phyloP scores from a whole-genome alignment of 768 basidiomycete species.

The Phlebiopsis gigantea region DNA sequence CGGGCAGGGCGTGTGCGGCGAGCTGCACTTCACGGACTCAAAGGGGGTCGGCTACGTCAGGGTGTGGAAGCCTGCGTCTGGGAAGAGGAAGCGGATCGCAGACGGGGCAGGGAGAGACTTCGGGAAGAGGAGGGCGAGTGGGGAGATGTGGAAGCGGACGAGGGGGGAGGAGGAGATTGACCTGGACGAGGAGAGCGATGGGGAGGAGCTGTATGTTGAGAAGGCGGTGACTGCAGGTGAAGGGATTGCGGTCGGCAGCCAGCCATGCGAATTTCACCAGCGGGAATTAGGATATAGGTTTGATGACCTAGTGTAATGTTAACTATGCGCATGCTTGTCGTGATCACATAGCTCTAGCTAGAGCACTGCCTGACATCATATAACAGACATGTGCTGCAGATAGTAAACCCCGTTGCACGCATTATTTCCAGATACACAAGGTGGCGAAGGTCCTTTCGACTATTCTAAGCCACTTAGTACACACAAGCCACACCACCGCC shows the following conservation, averaged over 20 bases:
- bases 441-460: too few relatives aligned
- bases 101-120: not conserved
- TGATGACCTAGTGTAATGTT: not conserved
- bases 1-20: slow-evolving; percentile 62
- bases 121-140: not conserved
- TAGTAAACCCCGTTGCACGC: too few relatives aligned
- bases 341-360: too few relatives aligned
- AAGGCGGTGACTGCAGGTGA: slow-evolving; percentile 24
- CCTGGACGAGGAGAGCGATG: not conserved
- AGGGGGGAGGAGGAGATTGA: slow-evolving; percentile 1
- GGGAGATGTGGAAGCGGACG: not conserved
- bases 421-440: too few relatives aligned
- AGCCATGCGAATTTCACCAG: slow-evolving; percentile 30
- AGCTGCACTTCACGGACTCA: slow-evolving; percentile 56
- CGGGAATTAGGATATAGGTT: slow-evolving; percentile 9
- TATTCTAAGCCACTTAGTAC: too few relatives aligned
- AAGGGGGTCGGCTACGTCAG: not conserved
- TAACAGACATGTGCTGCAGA: too few relatives aligned
- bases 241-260: slow-evolving; percentile 27
- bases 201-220: slow-evolving; percentile 17
- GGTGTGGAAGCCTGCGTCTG: not conserved
- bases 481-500: too few relatives aligned
- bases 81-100: not conserved
- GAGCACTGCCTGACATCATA: too few relatives aligned
- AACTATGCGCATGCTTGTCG: too few relatives aligned